phyloP scores from a whole-genome alignment of 192 early-diverging fungal species.

The Coemansia sp. region DNA sequence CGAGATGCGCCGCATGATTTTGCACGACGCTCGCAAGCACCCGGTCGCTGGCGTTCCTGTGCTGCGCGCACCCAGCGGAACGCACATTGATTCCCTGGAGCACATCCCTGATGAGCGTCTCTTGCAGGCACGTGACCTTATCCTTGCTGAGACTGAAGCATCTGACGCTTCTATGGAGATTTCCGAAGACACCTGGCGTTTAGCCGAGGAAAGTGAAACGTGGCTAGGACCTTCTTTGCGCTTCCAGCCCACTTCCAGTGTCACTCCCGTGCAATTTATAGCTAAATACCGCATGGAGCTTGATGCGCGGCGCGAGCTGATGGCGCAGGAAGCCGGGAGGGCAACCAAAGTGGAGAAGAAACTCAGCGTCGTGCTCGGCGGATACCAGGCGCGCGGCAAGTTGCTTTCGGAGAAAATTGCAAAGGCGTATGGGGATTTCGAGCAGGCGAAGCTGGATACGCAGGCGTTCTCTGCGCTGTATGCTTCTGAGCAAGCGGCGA shows the following conservation, averaged over 20 bases:
- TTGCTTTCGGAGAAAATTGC: conserved; percentile 61
- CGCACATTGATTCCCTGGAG: conserved; percentile 24
- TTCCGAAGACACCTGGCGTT: conserved; percentile 25
- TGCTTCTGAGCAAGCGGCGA: conserved; percentile 58
- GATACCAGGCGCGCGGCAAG: conserved; percentile 72
- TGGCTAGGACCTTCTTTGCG: conserved; percentile 26
- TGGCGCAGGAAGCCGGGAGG: conserved; percentile 69
- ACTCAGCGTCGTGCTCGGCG: conserved; percentile 73
- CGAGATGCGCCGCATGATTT: conserved; percentile 71
- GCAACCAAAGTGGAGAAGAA: conserved; percentile 88
- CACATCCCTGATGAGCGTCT: conserved; percentile 62
- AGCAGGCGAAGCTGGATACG: conserved; percentile 58
- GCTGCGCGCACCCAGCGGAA: conserved; percentile 23
- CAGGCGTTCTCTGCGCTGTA: conserved; percentile 60
- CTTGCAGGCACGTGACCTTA: conserved; percentile 54
- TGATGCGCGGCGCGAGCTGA: conserved; percentile 55
- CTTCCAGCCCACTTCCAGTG: conserved; percentile 1
- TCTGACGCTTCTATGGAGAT: conserved; percentile 5
- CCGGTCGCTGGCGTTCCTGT: conserved; percentile 64
- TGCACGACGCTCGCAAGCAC: conserved; percentile 68
- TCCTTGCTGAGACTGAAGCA: conserved; percentile 43
- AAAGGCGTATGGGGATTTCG: conserved; percentile 57
- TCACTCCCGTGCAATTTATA: conserved; percentile 16
- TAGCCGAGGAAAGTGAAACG: conserved; percentile 13
- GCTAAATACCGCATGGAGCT: conserved; percentile 32